phyloP scores from a whole-genome alignment of 371 early-diverging fungal species.

The Mortierella sp. region DNA sequence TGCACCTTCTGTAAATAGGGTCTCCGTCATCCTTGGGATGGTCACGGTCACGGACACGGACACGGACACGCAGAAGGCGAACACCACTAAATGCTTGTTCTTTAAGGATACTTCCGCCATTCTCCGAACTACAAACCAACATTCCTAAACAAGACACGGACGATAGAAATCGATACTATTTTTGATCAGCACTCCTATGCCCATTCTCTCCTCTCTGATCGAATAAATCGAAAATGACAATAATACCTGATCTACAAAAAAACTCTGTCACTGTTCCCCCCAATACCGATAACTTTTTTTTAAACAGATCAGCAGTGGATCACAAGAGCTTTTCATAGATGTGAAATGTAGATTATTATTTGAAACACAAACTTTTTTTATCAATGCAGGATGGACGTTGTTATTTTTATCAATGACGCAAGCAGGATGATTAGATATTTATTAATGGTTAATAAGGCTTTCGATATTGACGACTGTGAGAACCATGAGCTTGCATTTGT shows the following conservation, averaged over 20 bases:
- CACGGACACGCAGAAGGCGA: slow-evolving; percentile 65
- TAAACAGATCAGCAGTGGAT: too few relatives aligned
- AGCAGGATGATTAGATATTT: not conserved
- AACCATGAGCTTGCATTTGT: not conserved
- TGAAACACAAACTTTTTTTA: too few relatives aligned
- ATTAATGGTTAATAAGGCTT: not conserved
- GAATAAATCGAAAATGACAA: slow-evolving; percentile 9
- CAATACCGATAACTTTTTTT: too few relatives aligned
- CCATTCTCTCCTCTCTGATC: slow-evolving; percentile 12
- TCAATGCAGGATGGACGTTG: too few relatives aligned
- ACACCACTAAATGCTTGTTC: slow-evolving; percentile 59
- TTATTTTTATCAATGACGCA: too few relatives aligned
- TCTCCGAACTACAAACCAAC: slow-evolving; percentile 4
- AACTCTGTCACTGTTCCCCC: not conserved
- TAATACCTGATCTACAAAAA: not conserved
- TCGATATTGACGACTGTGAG: slow-evolving; percentile 1
- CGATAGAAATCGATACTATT: not conserved
- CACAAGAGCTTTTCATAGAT: too few relatives aligned
- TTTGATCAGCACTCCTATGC: slow-evolving; percentile 1
- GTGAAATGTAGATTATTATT: too few relatives aligned
- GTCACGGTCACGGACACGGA: slow-evolving; percentile 60
- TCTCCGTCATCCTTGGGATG: slow-evolving; percentile 81
- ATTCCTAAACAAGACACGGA: not conserved
- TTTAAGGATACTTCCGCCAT: not conserved
- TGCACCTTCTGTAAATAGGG: slow-evolving; percentile 55